These are phyloP conservation scores for Candida ortonii DNA, from an alignment of 805 yeast genomes.

Conservation along the genomic window DNA sequence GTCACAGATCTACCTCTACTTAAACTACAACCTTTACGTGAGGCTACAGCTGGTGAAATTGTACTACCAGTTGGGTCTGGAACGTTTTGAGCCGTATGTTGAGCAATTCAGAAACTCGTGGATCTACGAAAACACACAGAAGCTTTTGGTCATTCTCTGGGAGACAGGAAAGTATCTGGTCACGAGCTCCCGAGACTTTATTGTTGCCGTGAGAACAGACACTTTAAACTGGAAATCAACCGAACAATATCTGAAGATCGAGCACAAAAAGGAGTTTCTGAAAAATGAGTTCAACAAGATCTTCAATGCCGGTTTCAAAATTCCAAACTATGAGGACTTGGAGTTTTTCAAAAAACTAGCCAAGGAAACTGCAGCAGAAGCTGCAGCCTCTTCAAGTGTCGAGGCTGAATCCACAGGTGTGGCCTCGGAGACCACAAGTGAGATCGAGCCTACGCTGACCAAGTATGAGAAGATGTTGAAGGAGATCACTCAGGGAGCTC, in stretches of 20 bases:
- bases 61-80: slow-evolving; percentile 11
- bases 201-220: slow-evolving; percentile 18
- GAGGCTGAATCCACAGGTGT: slow-evolving; percentile 11
- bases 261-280: slow-evolving; percentile 32
- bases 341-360: slow-evolving; percentile 22
- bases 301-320: slow-evolving; percentile 29
- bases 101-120: slow-evolving; percentile 12
- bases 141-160: slow-evolving; percentile 3
- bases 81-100: slow-evolving; percentile 22
- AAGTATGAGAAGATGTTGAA: slow-evolving; percentile 33
- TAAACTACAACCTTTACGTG: slow-evolving; percentile 24
- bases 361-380: slow-evolving; percentile 4
- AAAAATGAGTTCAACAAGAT: slow-evolving; percentile 31
- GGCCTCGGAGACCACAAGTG: slow-evolving; percentile 12
- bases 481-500: slow-evolving; percentile 38
- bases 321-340: slow-evolving; percentile 25
- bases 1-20: slow-evolving; percentile 9
- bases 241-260: slow-evolving; percentile 27
- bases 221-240: slow-evolving; percentile 24
- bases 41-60: slow-evolving; percentile 18
- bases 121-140: slow-evolving; percentile 10
- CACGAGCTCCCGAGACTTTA: slow-evolving; percentile 11
- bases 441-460: slow-evolving; percentile 21
- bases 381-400: slow-evolving; percentile 6
- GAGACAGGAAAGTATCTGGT: slow-evolving; percentile 8